These are phyloP conservation scores for Cyamopsis tetragonoloba DNA, from an alignment of 306 rosid genomes.

Conservation along the genomic window DNA sequence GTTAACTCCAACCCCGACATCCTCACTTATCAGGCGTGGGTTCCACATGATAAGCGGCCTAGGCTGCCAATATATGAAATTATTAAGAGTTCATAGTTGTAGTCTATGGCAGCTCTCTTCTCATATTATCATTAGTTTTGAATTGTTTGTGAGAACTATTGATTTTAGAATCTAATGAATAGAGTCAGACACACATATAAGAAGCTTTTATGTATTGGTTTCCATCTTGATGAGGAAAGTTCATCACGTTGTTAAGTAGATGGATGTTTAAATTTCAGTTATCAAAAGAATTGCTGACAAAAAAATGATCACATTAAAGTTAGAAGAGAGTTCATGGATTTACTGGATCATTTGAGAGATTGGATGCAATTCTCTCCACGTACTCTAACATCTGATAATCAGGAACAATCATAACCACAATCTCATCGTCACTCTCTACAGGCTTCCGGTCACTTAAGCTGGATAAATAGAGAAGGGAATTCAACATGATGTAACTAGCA, in stretches of 20 bases:
- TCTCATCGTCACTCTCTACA: constrained; percentile 73
- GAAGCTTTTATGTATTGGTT: constrained; percentile 1
- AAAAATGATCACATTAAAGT: neutral
- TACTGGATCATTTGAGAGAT: constrained; percentile 84
- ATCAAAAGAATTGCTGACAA: constrained; percentile 14
- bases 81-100: too few species aligned
- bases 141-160: neutral
- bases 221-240: neutral
- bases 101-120: neutral
- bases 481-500: neutral
- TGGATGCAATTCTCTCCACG: constrained; percentile 80
- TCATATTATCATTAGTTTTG: neutral
- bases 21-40: constrained; percentile 85
- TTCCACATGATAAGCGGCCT: constrained; percentile 98
- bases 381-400: constrained; percentile 92
- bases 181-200: neutral
- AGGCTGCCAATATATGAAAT: constrained; percentile 56
- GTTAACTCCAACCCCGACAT: constrained; percentile 93
- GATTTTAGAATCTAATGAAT: neutral
- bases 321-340: constrained; percentile 26
- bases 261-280: constrained; percentile 25
- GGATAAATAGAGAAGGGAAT: constrained; percentile 25
- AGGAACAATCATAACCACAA: constrained; percentile 94
- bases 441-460: constrained; percentile 94
- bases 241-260: neutral